Base-by-base conservation (phyloP, 352 stramenopile genomes). In the Phytophthora meadii region DNA sequence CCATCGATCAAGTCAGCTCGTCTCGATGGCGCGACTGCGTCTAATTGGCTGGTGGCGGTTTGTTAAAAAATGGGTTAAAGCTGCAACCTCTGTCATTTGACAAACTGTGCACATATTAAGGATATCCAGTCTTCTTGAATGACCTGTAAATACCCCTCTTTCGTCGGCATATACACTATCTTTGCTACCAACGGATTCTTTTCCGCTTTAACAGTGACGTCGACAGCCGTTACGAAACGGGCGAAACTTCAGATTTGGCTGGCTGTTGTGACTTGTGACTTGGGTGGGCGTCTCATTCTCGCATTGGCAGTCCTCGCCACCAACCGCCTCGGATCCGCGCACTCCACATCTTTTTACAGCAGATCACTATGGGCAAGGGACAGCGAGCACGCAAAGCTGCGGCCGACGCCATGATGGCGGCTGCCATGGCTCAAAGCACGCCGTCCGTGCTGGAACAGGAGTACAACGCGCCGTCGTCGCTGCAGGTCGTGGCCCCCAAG, bases 361-460 rank as follows among this genome's bases (percentile, higher is more conserved):
- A 60, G 62, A 65, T 52, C 50, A 52, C 39, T 42, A 92, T 92
- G 83, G 83, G 83, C 68, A 92, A 92, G 65, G 83, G 70, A 72
- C 83, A 92, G 64, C 80, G 82, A 50, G 73, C 79, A 55, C 76
- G 74, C 37, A 82, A 85, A 50, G 83, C 83, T 49, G 80, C 79
- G 25, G 75, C 79, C 46, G 77, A 82, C 52, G 83, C 80, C 24
- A 63, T 76, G 15, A 7, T 85, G 55, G 68, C 74, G 19, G 53
- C 72, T 36, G 58, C 76, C 39, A 72, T 88, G 57, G 34, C 65
- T 6, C 55, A 64, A 8, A 68, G 40, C 22, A 68, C 69, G 41
- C 75, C 76, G 32, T 82, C 82, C 27, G 61, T 72, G 34, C 70
- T 82, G 11, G 70, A 74, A 53, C 67, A 68, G 61, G 52, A 56